Percentiles rank a stretch among this genome's conserved stretches.
Evolutionary conservation across 352 stramenopile genomes (phyloP).

Genomic region (Phytophthora nicotianae): DNA sequence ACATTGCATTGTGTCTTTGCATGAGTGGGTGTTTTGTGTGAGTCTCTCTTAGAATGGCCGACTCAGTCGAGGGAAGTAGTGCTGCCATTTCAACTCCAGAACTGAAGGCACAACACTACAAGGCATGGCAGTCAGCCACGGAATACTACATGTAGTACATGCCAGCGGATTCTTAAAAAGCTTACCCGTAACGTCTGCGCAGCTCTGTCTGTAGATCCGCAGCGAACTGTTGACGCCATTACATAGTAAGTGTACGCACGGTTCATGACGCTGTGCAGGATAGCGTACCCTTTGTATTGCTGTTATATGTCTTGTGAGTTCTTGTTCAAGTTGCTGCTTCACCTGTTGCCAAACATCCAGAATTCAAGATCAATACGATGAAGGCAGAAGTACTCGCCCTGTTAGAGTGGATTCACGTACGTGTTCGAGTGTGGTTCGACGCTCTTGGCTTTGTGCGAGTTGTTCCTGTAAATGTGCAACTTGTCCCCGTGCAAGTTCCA

Average conservation of each 20-base stretch:
- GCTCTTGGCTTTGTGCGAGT: slow-evolving; percentile 36
- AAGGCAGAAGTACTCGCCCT: background rate
- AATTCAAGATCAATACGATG: background rate
- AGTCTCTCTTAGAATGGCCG: slow-evolving; percentile 18
- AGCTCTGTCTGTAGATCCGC: slow-evolving; percentile 55
- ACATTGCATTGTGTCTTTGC: slow-evolving; percentile 38
- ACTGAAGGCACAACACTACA: slow-evolving; percentile 55
- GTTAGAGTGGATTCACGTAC: slow-evolving; percentile 20
- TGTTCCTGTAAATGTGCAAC: slow-evolving; percentile 22
- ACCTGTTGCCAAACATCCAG: slow-evolving; percentile 15
- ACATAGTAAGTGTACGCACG: slow-evolving; percentile 1
- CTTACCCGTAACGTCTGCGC: slow-evolving; percentile 64
- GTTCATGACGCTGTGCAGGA: background rate
- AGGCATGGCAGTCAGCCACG: slow-evolving; percentile 1
- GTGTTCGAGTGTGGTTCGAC: slow-evolving; percentile 25
- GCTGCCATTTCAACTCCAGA: slow-evolving; percentile 53
- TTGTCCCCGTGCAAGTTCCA: slow-evolving; percentile 28
- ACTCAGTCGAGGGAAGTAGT: slow-evolving; percentile 52
- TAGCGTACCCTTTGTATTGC: slow-evolving; percentile 42
- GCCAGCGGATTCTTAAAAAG: background rate
- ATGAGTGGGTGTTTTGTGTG: background rate
- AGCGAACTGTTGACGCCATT: slow-evolving; percentile 41
- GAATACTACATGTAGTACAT: no score
- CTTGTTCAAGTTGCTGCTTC: slow-evolving; percentile 33
- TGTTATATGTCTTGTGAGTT: slow-evolving; percentile 31